Conservation (phyloP, 257 asterid genomes). For the Solanum dulcamara region DNA sequence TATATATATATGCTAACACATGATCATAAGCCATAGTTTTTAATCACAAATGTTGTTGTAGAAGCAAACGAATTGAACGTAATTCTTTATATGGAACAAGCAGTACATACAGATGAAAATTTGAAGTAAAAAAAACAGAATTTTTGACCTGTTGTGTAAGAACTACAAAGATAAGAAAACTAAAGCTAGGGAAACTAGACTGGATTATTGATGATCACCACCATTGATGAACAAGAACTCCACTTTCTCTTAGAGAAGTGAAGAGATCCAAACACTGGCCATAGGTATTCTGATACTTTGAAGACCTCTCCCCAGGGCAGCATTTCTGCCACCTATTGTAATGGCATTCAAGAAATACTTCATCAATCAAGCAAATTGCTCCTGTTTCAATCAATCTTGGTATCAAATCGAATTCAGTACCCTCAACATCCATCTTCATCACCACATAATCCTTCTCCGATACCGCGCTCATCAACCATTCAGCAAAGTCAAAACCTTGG, state of each 20-base stretch:
- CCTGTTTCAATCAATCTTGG: conserved; percentile 80
- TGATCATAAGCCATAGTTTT: not conserved
- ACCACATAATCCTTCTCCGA: conserved; percentile 71
- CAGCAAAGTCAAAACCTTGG: conserved; percentile 86
- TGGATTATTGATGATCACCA: conserved; percentile 46
- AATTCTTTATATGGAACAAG: not conserved
- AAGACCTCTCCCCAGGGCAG: conserved; percentile 84
- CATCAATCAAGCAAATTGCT: conserved; percentile 85
- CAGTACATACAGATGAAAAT: not conserved
- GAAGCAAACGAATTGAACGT: not conserved
- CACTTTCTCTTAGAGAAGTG: conserved; percentile 64
- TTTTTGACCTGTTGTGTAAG: not conserved
- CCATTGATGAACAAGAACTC: conserved; percentile 98
- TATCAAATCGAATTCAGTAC: conserved; percentile 86
- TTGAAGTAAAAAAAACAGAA: not conserved
- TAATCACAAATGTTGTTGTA: not conserved
- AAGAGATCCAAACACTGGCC: conserved; percentile 79
- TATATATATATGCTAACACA: no score
- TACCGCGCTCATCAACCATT: conserved; percentile 73
- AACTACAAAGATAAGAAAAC: not conserved
- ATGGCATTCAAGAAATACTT: conserved; percentile 90
- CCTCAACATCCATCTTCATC: conserved; percentile 99
- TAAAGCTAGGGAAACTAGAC: not conserved
- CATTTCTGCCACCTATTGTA: conserved; percentile 97
- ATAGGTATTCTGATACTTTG: conserved; percentile 69